phyloP scores from a whole-genome alignment of 192 early-diverging fungal species.

The Chytriomyces confervae region DNA sequence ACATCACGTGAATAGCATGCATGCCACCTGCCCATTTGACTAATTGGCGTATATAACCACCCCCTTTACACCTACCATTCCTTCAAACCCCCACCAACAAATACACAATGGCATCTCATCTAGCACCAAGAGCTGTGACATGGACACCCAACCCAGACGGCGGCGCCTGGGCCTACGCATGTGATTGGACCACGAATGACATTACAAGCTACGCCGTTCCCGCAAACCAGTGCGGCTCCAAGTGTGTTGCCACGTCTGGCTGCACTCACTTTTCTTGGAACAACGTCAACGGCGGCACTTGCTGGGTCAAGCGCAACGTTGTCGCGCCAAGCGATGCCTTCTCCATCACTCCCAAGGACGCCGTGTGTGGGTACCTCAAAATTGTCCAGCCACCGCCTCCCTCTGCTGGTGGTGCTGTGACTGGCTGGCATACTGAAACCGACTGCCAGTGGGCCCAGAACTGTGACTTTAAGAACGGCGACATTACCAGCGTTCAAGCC shows the following conservation, averaged over 20 bases:
- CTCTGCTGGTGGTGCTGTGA: too few relatives aligned
- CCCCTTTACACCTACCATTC: too few relatives aligned
- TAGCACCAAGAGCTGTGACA: too few relatives aligned
- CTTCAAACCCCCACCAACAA: too few relatives aligned
- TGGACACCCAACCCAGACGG: too few relatives aligned
- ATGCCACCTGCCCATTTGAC: too few relatives aligned
- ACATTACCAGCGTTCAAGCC: neutral
- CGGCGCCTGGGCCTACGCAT: neutral
- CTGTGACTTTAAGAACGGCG: neutral
- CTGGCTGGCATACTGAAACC: neutral
- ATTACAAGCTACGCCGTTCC: neutral
- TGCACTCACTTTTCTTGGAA: conserved; percentile 30
- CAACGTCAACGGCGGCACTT: conserved; percentile 26
- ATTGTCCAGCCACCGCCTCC: too few relatives aligned
- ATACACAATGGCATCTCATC: too few relatives aligned
- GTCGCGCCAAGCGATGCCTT: neutral
- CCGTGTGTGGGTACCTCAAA: neutral
- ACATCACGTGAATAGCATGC: too few relatives aligned
- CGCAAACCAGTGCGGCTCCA: neutral
- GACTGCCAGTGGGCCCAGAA: neutral
- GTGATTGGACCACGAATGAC: neutral
- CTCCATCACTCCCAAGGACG: neutral
- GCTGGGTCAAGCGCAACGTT: conserved; percentile 20
- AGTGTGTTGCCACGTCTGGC: neutral
- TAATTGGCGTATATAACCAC: too few relatives aligned